A percentile compares a stretch with the other conserved stretches of the same genome.
phyloP scores from a whole-genome alignment of 176 grass and related monocot genomes.

The Neostapfia colusana region DNA sequence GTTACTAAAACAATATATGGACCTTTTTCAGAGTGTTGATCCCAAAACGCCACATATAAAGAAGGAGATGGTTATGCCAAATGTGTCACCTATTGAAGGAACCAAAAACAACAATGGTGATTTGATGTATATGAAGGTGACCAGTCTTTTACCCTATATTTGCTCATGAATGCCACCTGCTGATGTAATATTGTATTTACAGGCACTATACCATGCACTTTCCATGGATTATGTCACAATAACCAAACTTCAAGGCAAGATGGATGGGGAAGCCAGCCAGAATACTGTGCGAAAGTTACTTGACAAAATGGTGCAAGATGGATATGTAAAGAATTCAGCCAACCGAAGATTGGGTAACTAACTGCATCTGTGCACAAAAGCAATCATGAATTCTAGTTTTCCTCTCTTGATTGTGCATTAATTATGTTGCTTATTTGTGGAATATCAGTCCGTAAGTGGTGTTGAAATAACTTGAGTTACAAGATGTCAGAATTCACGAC shows the following conservation, averaged over 20 bases:
- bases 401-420: constrained; percentile 1
- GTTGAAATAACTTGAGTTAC: not conserved
- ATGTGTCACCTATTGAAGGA: constrained; percentile 45
- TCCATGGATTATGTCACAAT: constrained; percentile 88
- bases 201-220: constrained; percentile 90
- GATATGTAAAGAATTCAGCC: constrained; percentile 76
- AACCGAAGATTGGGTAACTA: constrained; percentile 87
- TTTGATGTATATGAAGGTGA: constrained; percentile 93
- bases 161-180: constrained; percentile 14
- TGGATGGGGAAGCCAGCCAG: constrained; percentile 77
- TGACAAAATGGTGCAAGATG: constrained; percentile 92
- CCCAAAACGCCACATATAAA: constrained; percentile 49
- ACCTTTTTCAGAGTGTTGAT: constrained; percentile 29
- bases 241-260: constrained; percentile 80
- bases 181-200: constrained; percentile 35
- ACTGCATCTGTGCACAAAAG: constrained; percentile 5
- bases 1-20: constrained; percentile 22
- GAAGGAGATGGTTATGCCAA: constrained; percentile 59
- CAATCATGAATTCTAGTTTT: constrained; percentile 12
- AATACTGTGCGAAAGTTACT: constrained; percentile 74
- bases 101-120: constrained; percentile 45
- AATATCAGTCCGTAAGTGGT: not conserved
- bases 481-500: not conserved
- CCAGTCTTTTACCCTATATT: constrained; percentile 7
- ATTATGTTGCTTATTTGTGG: not conserved